Evolutionary conservation across 441 rosid genomes (phyloP).

Genomic region (Bruguiera hainesii): DNA sequence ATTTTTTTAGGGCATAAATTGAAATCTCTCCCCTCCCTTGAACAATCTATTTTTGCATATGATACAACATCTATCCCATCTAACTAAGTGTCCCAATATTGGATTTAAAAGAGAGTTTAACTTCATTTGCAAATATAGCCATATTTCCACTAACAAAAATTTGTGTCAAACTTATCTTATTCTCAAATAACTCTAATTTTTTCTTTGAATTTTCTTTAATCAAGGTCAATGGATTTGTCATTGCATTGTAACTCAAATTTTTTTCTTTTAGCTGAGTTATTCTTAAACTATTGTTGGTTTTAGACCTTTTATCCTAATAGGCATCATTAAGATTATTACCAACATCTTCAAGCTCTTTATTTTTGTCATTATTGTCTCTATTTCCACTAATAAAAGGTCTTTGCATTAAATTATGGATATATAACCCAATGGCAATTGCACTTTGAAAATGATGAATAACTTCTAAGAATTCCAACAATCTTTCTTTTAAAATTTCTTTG

Average conservation of each 20-base stretch:
- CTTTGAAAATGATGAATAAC: too few species aligned
- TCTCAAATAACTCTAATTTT: background rate
- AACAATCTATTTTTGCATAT: background rate
- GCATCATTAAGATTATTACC: background rate
- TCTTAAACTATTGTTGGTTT: background rate
- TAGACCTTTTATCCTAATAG: background rate
- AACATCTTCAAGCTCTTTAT: too few species aligned
- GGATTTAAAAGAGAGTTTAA: background rate
- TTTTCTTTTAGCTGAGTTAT: background rate
- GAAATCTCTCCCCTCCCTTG: background rate
- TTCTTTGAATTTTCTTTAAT: background rate
- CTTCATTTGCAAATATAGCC: background rate
- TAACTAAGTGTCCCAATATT: background rate
- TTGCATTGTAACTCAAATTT: background rate
- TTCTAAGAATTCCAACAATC: too few species aligned
- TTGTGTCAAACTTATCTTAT: background rate
- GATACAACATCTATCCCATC: background rate
- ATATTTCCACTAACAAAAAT: too few species aligned
- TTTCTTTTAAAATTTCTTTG: too few species aligned
- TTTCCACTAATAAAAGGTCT: background rate
- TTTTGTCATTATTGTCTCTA: background rate
- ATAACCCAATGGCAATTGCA: too few species aligned
- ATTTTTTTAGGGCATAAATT: background rate
- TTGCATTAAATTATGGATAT: background rate
- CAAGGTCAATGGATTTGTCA: background rate